These are phyloP conservation scores for Lasiosphaeria hispida DNA, from an alignment of 495 filamentous ascomycete genomes.

Conservation along the genomic window DNA sequence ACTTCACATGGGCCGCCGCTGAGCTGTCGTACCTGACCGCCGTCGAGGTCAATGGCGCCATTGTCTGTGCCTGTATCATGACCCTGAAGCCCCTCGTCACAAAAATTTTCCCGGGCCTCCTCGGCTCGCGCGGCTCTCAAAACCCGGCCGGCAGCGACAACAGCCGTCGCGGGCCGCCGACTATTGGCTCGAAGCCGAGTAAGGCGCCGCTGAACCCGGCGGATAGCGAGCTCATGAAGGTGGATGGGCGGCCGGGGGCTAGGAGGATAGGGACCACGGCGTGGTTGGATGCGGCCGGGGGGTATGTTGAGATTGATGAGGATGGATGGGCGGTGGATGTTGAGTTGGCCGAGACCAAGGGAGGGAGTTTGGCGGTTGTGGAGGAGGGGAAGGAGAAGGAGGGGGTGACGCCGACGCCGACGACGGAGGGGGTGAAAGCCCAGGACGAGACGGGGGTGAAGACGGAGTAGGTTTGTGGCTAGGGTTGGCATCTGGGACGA, in stretches of 20 bases:
- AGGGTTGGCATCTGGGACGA: too few species aligned
- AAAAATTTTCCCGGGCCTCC: slow-evolving; percentile 34
- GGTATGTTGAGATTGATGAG: slow-evolving; percentile 29
- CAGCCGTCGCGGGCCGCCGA: slow-evolving; percentile 18
- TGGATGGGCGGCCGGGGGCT: background rate
- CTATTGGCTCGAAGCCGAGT: slow-evolving; percentile 22
- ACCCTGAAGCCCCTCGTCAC: slow-evolving; percentile 33
- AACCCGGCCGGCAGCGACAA: background rate
- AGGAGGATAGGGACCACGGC: slow-evolving; percentile 2
- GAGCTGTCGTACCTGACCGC: slow-evolving; percentile 44
- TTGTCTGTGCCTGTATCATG: slow-evolving; percentile 42
- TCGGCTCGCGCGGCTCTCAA: slow-evolving; percentile 16
- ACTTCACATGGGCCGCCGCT: slow-evolving; percentile 30
- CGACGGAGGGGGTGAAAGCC: too few species aligned
- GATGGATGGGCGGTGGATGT: slow-evolving; percentile 18
- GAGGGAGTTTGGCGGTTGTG: too few species aligned
- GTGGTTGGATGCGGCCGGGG: slow-evolving; percentile 3
- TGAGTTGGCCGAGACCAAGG: slow-evolving; percentile 19
- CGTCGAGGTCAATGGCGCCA: slow-evolving; percentile 42
- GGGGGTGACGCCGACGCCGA: too few species aligned
- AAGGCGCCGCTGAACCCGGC: slow-evolving; percentile 10
- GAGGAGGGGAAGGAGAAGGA: too few species aligned
- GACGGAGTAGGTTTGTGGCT: too few species aligned
- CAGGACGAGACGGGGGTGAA: too few species aligned
- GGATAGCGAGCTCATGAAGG: slow-evolving; percentile 8